Evolutionary conservation across 2,329 filamentous ascomycete genomes (phyloP).

Genomic region (Fusarium dlaminii): DNA sequence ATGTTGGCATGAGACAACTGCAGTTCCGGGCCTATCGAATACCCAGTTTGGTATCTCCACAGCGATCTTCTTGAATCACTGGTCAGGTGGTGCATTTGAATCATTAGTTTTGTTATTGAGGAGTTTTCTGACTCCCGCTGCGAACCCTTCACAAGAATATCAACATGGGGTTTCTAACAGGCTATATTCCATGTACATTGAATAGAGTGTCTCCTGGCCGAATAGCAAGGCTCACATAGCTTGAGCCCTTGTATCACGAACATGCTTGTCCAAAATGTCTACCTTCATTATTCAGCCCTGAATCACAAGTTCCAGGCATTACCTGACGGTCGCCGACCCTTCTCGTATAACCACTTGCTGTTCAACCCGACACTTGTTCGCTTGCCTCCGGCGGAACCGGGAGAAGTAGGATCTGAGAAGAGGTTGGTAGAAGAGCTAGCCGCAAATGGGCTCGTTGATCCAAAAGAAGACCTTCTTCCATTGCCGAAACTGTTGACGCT

Average conservation of each 20-base stretch:
- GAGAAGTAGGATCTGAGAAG: constrained; percentile 71
- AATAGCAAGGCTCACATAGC: constrained; percentile 3
- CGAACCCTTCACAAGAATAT: background rate
- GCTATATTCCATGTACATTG: background rate
- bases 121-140: background rate
- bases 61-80: background rate
- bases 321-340: constrained; percentile 68
- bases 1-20: background rate
- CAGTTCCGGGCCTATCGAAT: background rate
- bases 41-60: background rate
- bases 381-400: constrained; percentile 73
- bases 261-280: constrained; percentile 4
- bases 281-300: background rate
- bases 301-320: constrained; percentile 52
- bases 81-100: background rate
- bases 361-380: constrained; percentile 81
- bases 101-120: constrained; percentile 17
- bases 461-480: constrained; percentile 70
- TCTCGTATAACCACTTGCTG: constrained; percentile 95
- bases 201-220: background rate
- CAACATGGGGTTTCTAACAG: background rate
- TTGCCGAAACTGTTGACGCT: constrained; percentile 61
- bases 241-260: constrained; percentile 9
- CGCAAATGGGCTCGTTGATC: constrained; percentile 63
- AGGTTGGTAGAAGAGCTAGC: constrained; percentile 58